These are phyloP conservation scores for Colletotrichum ledebouriae DNA, from an alignment of 2,329 filamentous ascomycete genomes.

Conservation along the genomic window DNA sequence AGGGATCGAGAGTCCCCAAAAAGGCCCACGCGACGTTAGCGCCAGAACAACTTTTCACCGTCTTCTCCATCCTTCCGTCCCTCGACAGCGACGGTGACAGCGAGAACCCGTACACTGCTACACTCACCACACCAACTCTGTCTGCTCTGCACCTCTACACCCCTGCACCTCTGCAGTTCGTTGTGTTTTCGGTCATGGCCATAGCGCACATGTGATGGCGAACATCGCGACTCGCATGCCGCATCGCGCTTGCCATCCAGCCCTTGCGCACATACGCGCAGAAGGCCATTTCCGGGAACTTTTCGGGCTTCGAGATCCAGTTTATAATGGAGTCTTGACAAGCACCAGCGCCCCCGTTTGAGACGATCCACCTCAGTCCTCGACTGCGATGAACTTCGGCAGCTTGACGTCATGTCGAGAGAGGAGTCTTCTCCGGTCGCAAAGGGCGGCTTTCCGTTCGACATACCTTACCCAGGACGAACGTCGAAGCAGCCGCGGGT, in stretches of 20 bases:
- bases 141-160: too few relatives aligned
- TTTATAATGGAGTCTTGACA: constrained; percentile 21
- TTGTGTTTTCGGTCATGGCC: not conserved
- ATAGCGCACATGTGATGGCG: constrained; percentile 25
- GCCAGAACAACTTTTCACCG: constrained; percentile 39
- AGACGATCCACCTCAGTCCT: constrained; percentile 27
- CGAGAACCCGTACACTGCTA: not conserved
- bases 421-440: constrained; percentile 16
- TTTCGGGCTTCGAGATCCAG: constrained; percentile 30
- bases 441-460: constrained; percentile 35
- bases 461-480: constrained; percentile 39
- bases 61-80: constrained; percentile 4
- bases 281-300: constrained; percentile 21
- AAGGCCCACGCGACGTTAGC: constrained; percentile 20
- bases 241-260: not conserved
- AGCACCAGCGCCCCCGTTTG: constrained; percentile 28
- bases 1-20: constrained; percentile 13
- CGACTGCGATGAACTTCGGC: not conserved
- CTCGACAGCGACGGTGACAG: constrained; percentile 2
- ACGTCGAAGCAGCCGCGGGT: not conserved
- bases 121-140: too few relatives aligned
- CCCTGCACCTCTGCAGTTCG: too few relatives aligned
- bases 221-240: constrained; percentile 31
- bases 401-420: constrained; percentile 32
- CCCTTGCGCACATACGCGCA: not conserved